Conservation (phyloP, 1,139 yeast genomes). For the Zhuliangozyma blackwelliae region DNA sequence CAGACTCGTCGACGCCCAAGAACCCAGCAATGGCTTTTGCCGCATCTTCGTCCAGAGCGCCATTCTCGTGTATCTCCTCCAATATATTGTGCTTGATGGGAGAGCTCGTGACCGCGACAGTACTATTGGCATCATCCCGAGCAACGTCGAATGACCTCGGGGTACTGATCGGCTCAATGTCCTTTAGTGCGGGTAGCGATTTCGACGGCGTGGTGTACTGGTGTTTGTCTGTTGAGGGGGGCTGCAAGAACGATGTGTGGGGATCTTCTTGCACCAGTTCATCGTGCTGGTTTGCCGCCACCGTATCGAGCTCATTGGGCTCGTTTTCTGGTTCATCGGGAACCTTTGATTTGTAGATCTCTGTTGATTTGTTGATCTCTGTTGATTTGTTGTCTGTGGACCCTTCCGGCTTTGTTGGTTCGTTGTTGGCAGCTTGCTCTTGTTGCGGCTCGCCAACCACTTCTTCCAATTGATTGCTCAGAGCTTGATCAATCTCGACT, state of each 20-base stretch:
- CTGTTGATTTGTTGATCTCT: no score
- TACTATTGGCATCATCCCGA: constrained; percentile 18
- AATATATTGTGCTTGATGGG: constrained; percentile 14
- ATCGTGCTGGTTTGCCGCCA: constrained; percentile 1
- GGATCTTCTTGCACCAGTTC: constrained; percentile 12
- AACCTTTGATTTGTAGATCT: no score
- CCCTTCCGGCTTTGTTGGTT: no score
- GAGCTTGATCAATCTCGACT: no score
- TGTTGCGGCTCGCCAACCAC: no score
- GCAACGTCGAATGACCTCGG: constrained; percentile 44
- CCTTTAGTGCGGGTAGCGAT: constrained; percentile 41
- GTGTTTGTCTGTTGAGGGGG: constrained; percentile 9
- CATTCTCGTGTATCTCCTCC: background rate
- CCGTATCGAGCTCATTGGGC: no score
- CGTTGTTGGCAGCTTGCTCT: no score
- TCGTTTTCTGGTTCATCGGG: no score
- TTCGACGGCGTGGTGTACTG: constrained; percentile 43
- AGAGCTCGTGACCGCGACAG: constrained; percentile 14
- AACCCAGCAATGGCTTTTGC: constrained; percentile 22
- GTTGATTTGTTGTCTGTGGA: no score
- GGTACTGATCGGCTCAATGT: constrained; percentile 39
- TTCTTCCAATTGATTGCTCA: no score
- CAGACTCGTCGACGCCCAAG: constrained; percentile 16
- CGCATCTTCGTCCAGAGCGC: constrained; percentile 6
- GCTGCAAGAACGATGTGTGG: constrained; percentile 13